These are phyloP conservation scores for Curvularia sp. DNA, from an alignment of 2,329 filamentous ascomycete species.

Conservation along the genomic window DNA sequence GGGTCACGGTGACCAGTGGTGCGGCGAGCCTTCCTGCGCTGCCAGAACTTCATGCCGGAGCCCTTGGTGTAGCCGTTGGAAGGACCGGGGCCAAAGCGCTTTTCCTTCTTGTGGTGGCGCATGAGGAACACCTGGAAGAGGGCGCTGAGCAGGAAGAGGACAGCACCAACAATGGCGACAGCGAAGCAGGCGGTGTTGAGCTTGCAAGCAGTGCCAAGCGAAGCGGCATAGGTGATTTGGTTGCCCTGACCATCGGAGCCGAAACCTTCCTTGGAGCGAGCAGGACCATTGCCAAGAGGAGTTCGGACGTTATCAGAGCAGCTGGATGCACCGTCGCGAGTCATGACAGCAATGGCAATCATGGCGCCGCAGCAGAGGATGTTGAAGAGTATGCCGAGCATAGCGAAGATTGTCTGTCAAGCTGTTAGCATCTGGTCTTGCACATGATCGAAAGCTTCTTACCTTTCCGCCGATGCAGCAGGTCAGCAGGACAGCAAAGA, in stretches of 20 bases:
- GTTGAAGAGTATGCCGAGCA: conserved; percentile 77
- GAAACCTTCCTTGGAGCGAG: conserved; percentile 58
- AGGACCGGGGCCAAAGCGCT: conserved; percentile 71
- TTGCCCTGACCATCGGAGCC: conserved; percentile 52
- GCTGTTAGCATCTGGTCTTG: neutral
- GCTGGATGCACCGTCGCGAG: conserved; percentile 69
- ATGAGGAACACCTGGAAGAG: conserved; percentile 71
- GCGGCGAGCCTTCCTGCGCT: conserved; percentile 49
- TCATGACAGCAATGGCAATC: conserved; percentile 80
- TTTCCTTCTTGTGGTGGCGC: conserved; percentile 76
- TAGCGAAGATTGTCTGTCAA: conserved; percentile 65
- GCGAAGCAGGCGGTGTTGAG: conserved; percentile 80
- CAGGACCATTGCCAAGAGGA: conserved; percentile 72
- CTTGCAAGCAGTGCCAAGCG: conserved; percentile 69
- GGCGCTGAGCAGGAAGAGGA: conserved; percentile 78
- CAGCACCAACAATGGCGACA: conserved; percentile 75
- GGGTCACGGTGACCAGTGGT: conserved; percentile 47
- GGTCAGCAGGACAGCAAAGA: conserved; percentile 74
- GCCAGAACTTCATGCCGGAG: conserved; percentile 58
- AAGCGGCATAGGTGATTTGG: conserved; percentile 55
- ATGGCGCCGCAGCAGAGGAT: conserved; percentile 77
- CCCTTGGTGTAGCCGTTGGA: conserved; percentile 72
- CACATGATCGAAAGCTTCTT: conserved; percentile 34
- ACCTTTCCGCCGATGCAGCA: conserved; percentile 77
- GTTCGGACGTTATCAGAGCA: conserved; percentile 70